Conservation (phyloP, 2,329 filamentous ascomycete species). For the Fusarium drepaniforme region DNA sequence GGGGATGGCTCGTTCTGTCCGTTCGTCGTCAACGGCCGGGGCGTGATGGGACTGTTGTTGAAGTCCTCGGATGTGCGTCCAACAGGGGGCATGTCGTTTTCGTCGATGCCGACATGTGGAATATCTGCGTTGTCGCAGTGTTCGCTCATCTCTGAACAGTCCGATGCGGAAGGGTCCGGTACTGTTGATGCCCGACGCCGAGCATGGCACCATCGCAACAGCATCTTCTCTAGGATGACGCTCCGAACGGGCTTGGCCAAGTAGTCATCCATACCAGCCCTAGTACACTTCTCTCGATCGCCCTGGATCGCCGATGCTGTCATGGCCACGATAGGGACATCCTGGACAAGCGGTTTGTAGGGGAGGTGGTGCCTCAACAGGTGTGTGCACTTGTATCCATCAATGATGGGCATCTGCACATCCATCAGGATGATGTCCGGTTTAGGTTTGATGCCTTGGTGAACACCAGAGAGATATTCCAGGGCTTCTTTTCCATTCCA, state of each 20-base stretch:
- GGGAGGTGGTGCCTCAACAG: slow-evolving; percentile 76
- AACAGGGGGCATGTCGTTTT: slow-evolving; percentile 29
- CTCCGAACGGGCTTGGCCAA: slow-evolving; percentile 80
- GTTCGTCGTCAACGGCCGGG: slow-evolving; percentile 54
- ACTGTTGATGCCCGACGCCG: slow-evolving; percentile 42
- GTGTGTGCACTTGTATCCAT: slow-evolving; percentile 83
- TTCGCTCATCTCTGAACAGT: slow-evolving; percentile 60
- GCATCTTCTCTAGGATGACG: slow-evolving; percentile 75
- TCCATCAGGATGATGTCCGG: slow-evolving; percentile 86
- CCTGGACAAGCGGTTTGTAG: slow-evolving; percentile 69
- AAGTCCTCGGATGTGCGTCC: slow-evolving; percentile 45
- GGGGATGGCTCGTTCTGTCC: slow-evolving; percentile 56
- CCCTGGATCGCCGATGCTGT: slow-evolving; percentile 84
- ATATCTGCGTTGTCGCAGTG: slow-evolving; percentile 58
- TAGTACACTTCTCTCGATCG: slow-evolving; percentile 79
- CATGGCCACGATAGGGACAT: slow-evolving; percentile 85
- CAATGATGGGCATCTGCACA: slow-evolving; percentile 81
- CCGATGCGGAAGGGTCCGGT: slow-evolving; percentile 50
- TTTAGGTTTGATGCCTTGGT: slow-evolving; percentile 62
- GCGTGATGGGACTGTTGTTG: slow-evolving; percentile 52
- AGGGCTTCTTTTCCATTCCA: slow-evolving; percentile 86
- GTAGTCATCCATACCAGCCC: slow-evolving; percentile 83
- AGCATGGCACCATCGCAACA: slow-evolving; percentile 73
- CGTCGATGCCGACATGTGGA: slow-evolving; percentile 51
- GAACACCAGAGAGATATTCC: slow-evolving; percentile 74